Evolutionary conservation across 2,329 filamentous ascomycete genomes (phyloP), one percentile per base, ranked within the genome.

Genomic region (Penicillium sp.): DNA sequence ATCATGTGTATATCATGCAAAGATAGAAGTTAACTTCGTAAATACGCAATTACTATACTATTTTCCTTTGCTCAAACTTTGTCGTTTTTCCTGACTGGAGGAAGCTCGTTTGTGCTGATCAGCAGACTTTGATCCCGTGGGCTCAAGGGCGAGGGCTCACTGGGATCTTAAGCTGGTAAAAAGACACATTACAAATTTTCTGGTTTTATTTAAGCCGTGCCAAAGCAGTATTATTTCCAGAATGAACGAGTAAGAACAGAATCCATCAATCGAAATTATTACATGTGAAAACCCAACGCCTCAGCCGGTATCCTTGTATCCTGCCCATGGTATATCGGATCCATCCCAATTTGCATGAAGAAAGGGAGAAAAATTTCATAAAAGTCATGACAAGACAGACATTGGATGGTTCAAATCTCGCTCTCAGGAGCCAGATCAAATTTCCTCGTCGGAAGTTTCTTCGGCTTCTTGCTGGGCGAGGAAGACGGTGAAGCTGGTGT

Each of bases 371-470:
- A 47, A 7, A 9, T 2, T 10, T 63, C 61, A 38, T 64, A 50
- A 59, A 18, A 34, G 55, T 64, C 61, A 45, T 64, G 45, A 55
- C 21, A 42, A 6, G 42, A 31, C 16, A 42, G 21, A 34, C 2
- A 39, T 38, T 15, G 9, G 9, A 28, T 29, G 15, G 7, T 9
- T 59, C 56, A 68, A 24, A 70, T 61, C 45, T 74, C 69, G 42
- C 71, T 70, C 52, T 76, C 74, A 1, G 74, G 73, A 4, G 68
- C 76, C 47, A 79, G 57, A 61, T 79, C 76, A 69, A 74, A 76
- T 59, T 77, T 78, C 46, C 76, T 63, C 2, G 76, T 72, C 7
- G 74, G 75, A 64, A 79, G 66, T 57, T 76, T 78, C 44, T 73
- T 70, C 29, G 64, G 65, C 47, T 73, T 74, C 65, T 75, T 77